phyloP scores from a whole-genome alignment of 148 eudicot species.

The Rhododendron mucronatum region DNA sequence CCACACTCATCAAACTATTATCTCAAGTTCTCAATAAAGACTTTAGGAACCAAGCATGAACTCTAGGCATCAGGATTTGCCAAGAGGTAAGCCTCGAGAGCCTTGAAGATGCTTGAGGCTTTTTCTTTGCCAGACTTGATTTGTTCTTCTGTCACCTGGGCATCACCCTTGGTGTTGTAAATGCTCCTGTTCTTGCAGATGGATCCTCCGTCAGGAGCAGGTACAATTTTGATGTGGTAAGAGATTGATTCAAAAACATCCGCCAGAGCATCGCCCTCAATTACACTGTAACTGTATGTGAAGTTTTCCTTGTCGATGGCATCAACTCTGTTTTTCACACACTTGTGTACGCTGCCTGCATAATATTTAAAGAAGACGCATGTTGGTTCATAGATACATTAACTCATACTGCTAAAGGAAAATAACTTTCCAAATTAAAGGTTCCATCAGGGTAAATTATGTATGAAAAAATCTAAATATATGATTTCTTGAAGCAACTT shows the following conservation, averaged over 20 bases:
- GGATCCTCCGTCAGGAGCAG: too few species aligned
- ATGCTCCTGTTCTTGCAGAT: neutral
- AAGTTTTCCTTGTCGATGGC: neutral
- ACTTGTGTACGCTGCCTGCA: neutral
- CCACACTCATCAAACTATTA: too few species aligned
- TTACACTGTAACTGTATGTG: neutral
- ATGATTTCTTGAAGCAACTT: too few species aligned
- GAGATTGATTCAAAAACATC: neutral
- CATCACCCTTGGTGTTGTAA: neutral
- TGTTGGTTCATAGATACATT: neutral
- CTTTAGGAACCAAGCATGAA: neutral
- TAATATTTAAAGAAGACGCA: neutral
- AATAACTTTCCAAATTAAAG: neutral
- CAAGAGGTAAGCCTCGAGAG: slow-evolving; percentile 14
- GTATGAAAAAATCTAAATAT: too few species aligned
- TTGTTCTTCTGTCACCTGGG: neutral
- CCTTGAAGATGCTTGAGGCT: neutral
- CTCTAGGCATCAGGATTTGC: slow-evolving; percentile 14
- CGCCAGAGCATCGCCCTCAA: neutral
- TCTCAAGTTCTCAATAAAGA: neutral
- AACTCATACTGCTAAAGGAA: too few species aligned
- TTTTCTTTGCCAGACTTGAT: slow-evolving; percentile 14
- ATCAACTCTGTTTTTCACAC: neutral
- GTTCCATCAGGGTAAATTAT: neutral
- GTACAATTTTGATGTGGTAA: neutral